These are phyloP conservation scores for Lentinula raphanica DNA, from an alignment of 768 basidiomycete genomes.

Conservation along the genomic window DNA sequence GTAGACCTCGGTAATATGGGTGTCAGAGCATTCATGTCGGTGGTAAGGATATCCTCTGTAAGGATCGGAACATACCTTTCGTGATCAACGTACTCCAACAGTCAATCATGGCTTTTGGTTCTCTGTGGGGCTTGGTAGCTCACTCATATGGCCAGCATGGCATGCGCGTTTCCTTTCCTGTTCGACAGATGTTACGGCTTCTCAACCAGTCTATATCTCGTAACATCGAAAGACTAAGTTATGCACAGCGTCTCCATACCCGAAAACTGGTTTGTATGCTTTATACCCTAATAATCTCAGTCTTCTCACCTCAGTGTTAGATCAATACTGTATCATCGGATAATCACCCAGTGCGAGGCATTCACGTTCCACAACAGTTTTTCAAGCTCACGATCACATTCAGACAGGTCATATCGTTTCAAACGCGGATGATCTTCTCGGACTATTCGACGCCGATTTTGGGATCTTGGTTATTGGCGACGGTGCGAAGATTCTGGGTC, in stretches of 20 bases:
- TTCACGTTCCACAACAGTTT: not conserved
- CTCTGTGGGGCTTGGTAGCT: slow-evolving; percentile 75
- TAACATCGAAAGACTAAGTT: slow-evolving; percentile 75
- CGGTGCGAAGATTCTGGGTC: slow-evolving; percentile 66
- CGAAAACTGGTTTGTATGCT: slow-evolving; percentile 71
- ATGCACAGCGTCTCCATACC: slow-evolving; percentile 68
- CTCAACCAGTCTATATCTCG: slow-evolving; percentile 75
- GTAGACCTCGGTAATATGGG: slow-evolving; percentile 76
- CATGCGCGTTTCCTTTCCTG: slow-evolving; percentile 84
- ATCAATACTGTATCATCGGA: slow-evolving; percentile 67
- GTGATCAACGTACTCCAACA: no score
- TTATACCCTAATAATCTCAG: no score
- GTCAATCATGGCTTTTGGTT: slow-evolving; percentile 77
- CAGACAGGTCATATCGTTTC: slow-evolving; percentile 76
- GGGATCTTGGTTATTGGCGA: slow-evolving; percentile 70
- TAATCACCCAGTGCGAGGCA: slow-evolving; percentile 45
- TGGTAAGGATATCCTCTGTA: slow-evolving; percentile 40
- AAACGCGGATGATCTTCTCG: slow-evolving; percentile 73
- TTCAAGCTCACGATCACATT: not conserved
- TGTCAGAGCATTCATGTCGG: slow-evolving; percentile 81
- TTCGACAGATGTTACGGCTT: slow-evolving; percentile 76
- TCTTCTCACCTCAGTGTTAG: no score
- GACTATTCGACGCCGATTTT: slow-evolving; percentile 73
- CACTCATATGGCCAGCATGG: slow-evolving; percentile 73
- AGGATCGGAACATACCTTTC: slow-evolving; percentile 10